A percentile compares a stretch with the other conserved stretches of the same genome.
phyloP scores from a whole-genome alignment of 257 asterid species.

The Plantago elongata region DNA sequence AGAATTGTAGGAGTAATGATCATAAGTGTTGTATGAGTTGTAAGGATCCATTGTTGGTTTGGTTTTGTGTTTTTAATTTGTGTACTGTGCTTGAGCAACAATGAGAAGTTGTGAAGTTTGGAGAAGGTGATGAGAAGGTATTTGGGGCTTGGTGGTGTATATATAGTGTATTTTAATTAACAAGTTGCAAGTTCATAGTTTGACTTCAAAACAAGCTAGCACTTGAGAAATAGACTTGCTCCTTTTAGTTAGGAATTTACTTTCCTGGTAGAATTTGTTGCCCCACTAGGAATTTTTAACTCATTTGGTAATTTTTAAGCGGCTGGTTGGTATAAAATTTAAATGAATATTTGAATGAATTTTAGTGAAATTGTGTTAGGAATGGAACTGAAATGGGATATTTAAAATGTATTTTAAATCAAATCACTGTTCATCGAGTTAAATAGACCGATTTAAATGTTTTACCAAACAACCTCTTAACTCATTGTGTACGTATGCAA shows the following conservation, averaged over 20 bases:
- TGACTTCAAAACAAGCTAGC: conserved; percentile 1
- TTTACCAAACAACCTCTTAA: no score
- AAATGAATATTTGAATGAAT: no score
- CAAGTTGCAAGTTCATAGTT: neutral
- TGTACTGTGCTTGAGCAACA: neutral
- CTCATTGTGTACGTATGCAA: no score
- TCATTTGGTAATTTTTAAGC: no score
- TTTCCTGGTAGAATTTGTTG: neutral
- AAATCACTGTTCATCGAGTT: no score
- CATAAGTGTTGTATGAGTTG: neutral
- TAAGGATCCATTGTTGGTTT: conserved; percentile 16
- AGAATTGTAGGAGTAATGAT: conserved; percentile 18
- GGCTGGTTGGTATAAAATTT: no score
- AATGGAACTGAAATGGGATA: no score
- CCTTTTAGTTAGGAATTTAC: neutral
- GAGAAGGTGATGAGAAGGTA: conserved; percentile 13
- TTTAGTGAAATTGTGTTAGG: no score
- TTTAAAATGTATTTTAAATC: no score
- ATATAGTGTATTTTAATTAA: conserved; percentile 10
- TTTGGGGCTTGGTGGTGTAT: conserved; percentile 5
- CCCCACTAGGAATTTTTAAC: no score
- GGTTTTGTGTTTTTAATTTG: neutral
- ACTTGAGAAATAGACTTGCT: neutral
- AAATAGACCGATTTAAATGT: no score
- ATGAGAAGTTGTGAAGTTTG: neutral